These are phyloP conservation scores for Penstemon davidsonii DNA, from an alignment of 257 asterid species.

Conservation along the genomic window DNA sequence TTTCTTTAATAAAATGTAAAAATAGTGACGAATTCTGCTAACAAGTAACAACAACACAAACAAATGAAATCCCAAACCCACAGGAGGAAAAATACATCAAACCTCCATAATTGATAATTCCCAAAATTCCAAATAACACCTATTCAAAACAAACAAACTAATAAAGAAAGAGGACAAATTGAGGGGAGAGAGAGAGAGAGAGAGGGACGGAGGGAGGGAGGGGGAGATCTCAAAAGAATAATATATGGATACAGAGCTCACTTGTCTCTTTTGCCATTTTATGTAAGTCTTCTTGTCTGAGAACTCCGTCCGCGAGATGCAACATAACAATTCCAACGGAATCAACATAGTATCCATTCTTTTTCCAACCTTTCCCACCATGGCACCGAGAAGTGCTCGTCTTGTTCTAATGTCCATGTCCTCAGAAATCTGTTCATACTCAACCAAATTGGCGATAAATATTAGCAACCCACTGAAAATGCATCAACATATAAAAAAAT, in stretches of 20 bases:
- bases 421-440: slow-evolving; percentile 71
- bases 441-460: slow-evolving; percentile 29
- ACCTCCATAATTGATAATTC: not conserved
- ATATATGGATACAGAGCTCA: slow-evolving; percentile 39
- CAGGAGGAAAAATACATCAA: slow-evolving; percentile 20
- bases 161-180: slow-evolving; percentile 10
- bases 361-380: slow-evolving; percentile 96
- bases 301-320: slow-evolving; percentile 92
- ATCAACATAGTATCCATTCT: slow-evolving; percentile 93
- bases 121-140: not conserved
- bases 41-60: slow-evolving; percentile 4
- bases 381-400: slow-evolving; percentile 87
- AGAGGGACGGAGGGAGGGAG: slow-evolving; percentile 12
- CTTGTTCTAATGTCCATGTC: slow-evolving; percentile 89
- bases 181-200: not conserved
- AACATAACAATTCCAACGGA: slow-evolving; percentile 85
- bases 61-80: slow-evolving; percentile 23
- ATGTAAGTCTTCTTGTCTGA: slow-evolving; percentile 93
- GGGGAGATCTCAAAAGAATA: slow-evolving; percentile 8
- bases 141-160: not conserved
- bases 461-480: slow-evolving; percentile 16
- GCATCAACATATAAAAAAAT: slow-evolving; percentile 6
- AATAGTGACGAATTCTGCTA: slow-evolving; percentile 7
- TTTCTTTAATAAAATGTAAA: slow-evolving; percentile 12
- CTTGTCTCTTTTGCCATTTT: slow-evolving; percentile 99